phyloP scores from a whole-genome alignment of 2,329 filamentous ascomycete species.

The Zelopaecilomyces penicillatus region DNA sequence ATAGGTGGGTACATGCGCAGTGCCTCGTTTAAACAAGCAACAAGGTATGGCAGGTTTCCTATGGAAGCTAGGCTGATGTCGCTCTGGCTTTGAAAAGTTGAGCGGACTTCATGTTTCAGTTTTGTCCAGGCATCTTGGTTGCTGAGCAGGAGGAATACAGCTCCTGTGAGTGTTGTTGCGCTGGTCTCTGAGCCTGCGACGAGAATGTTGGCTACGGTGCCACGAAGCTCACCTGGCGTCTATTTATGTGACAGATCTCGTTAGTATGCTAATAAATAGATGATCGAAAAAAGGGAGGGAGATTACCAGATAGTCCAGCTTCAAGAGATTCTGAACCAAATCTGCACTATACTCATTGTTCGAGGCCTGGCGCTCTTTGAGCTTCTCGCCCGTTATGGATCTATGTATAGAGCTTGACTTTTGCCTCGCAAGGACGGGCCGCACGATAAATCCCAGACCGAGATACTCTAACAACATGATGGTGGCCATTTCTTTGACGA shows the following conservation, averaged over 20 bases:
- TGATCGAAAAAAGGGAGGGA: too few species aligned
- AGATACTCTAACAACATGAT: too few species aligned
- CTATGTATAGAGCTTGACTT: background rate
- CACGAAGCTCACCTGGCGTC: background rate
- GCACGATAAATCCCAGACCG: too few species aligned
- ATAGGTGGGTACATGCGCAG: slow-evolving; percentile 38
- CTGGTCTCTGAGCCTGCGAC: slow-evolving; percentile 26
- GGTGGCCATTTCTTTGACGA: background rate
- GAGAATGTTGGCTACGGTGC: slow-evolving; percentile 10
- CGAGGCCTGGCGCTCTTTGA: slow-evolving; percentile 3
- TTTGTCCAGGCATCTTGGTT: slow-evolving; percentile 22
- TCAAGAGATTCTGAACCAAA: too few species aligned
- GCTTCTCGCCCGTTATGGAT: background rate
- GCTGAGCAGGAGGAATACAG: slow-evolving; percentile 18
- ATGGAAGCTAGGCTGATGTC: slow-evolving; percentile 11
- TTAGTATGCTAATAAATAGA: too few species aligned
- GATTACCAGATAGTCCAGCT: too few species aligned
- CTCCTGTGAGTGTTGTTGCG: slow-evolving; percentile 20
- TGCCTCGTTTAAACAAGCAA: slow-evolving; percentile 41
- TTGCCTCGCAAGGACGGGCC: background rate
- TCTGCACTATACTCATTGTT: slow-evolving; percentile 1
- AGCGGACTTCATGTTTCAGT: slow-evolving; percentile 25
- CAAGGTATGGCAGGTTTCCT: slow-evolving; percentile 30
- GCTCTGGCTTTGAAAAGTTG: slow-evolving; percentile 3
- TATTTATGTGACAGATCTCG: too few species aligned